Conservation (phyloP, 768 basidiomycete genomes). For the Ramaria rubella region DNA sequence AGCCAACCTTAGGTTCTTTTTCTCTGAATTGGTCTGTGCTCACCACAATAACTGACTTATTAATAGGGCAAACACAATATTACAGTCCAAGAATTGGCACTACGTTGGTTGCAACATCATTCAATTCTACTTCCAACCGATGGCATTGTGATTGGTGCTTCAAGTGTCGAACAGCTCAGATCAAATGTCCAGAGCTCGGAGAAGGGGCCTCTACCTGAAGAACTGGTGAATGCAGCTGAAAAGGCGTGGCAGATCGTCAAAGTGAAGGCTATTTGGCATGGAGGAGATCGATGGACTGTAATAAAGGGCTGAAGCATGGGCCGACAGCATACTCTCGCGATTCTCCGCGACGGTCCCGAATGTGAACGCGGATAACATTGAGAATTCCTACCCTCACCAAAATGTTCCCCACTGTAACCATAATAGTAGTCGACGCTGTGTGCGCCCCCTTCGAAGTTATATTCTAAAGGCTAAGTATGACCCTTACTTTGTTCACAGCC, state of each 20-base stretch:
- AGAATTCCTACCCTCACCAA: no score
- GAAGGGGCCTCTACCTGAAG: slow-evolving; percentile 49
- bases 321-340: no score
- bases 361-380: no score
- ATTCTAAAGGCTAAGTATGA: no score
- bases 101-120: slow-evolving; percentile 60
- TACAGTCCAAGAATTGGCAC: slow-evolving; percentile 46
- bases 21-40: not conserved
- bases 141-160: slow-evolving; percentile 45
- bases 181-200: slow-evolving; percentile 39
- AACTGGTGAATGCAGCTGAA: slow-evolving; percentile 44
- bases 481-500: no score
- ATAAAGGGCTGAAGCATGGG: no score
- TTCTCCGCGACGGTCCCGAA: no score
- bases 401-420: no score
- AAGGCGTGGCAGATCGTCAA: slow-evolving; percentile 39
- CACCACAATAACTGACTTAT: not conserved
- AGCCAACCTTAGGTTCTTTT: slow-evolving; percentile 15
- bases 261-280: slow-evolving; percentile 25
- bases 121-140: slow-evolving; percentile 37
- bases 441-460: no score
- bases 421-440: no score
- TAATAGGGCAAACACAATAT: slow-evolving; percentile 39
- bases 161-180: slow-evolving; percentile 37
- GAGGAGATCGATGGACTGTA: no score